These are phyloP conservation scores for Amanita pallidorosea DNA, from an alignment of 768 basidiomycete species.

Conservation along the genomic window DNA sequence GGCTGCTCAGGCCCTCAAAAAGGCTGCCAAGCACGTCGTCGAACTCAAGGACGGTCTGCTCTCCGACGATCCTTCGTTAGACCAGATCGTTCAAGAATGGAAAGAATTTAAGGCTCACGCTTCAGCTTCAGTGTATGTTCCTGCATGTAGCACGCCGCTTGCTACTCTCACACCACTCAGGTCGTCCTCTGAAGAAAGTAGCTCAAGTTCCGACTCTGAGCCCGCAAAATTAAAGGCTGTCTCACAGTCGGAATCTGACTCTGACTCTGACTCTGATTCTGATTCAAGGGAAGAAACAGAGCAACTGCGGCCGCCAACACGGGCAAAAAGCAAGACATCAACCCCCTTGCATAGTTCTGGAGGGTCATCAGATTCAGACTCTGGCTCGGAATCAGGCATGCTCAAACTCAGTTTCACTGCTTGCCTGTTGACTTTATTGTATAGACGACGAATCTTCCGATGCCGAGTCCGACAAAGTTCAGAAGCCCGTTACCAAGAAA, in stretches of 20 bases:
- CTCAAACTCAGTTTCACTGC: neutral
- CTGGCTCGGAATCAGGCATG: constrained; percentile 11
- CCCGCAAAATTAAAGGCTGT: neutral
- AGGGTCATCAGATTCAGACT: constrained; percentile 12
- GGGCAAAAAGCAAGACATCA: neutral
- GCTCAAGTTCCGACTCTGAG: constrained; percentile 11
- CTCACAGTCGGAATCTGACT: constrained; percentile 17
- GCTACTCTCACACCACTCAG: neutral
- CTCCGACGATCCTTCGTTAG: constrained; percentile 42
- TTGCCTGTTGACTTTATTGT: neutral
- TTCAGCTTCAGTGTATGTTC: neutral
- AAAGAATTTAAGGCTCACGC: constrained; percentile 22
- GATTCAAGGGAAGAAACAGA: constrained; percentile 15
- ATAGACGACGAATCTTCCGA: constrained; percentile 28
- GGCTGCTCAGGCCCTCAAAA: constrained; percentile 65
- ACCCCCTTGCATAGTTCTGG: no score
- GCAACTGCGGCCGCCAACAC: constrained; percentile 9
- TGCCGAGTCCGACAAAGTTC: constrained; percentile 9
- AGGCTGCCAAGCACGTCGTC: constrained; percentile 51
- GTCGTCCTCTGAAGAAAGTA: constrained; percentile 13
- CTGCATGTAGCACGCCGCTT: neutral
- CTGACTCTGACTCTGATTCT: constrained; percentile 24
- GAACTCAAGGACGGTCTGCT: constrained; percentile 41
- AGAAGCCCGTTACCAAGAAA: constrained; percentile 8
- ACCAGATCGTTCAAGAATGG: constrained; percentile 61